These are phyloP conservation scores for Melaleuca alternifolia DNA, from an alignment of 345 rosid genomes.

Conservation along the genomic window DNA sequence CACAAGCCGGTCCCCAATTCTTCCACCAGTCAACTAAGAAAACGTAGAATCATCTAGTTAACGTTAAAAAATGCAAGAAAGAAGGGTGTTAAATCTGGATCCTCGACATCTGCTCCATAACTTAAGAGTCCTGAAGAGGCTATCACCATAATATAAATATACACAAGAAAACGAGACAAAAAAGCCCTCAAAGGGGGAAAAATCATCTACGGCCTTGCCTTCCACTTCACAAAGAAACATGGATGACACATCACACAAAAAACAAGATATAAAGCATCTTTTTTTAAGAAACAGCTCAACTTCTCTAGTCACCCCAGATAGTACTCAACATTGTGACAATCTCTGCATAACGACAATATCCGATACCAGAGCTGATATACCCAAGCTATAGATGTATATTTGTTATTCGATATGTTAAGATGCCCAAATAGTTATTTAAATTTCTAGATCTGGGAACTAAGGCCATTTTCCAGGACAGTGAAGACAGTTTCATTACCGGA, in stretches of 20 bases:
- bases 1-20: slow-evolving; percentile 76
- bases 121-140: background rate
- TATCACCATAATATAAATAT: background rate
- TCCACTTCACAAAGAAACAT: background rate
- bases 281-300: background rate
- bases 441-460: background rate
- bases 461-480: background rate
- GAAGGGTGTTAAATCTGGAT: background rate
- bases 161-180: background rate
- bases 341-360: background rate
- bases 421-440: background rate
- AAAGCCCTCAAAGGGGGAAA: background rate
- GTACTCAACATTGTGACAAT: background rate
- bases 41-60: background rate
- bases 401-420: background rate
- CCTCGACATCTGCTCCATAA: background rate
- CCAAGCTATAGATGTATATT: background rate
- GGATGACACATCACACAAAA: background rate
- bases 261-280: background rate
- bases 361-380: background rate
- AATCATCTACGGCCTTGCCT: background rate
- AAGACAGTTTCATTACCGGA: background rate
- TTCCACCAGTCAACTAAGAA: slow-evolving; percentile 77
- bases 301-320: background rate
- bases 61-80: background rate